phyloP scores from a whole-genome alignment of 2,329 filamentous ascomycete genomes.

The Acrodontium crateriforme region DNA sequence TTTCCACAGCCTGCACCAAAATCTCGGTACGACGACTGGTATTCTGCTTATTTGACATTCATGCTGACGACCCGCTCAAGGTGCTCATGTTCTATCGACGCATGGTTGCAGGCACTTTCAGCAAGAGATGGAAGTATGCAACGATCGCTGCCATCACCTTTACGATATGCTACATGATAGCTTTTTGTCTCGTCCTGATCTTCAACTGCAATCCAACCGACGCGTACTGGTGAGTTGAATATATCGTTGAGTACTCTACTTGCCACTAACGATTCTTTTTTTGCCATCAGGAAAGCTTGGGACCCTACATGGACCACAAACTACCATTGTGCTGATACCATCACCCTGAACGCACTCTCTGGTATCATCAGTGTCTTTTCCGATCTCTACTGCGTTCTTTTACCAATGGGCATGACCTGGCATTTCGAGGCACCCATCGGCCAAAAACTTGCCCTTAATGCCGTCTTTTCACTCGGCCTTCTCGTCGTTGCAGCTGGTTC shows the following conservation, averaged over 20 bases:
- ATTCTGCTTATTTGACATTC: slow-evolving; percentile 10
- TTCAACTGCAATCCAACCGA: slow-evolving; percentile 8
- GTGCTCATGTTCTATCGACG: slow-evolving; percentile 17
- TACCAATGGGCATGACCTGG: slow-evolving; percentile 27
- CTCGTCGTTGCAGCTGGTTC: slow-evolving; percentile 20
- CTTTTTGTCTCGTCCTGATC: slow-evolving; percentile 7
- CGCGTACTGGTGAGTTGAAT: slow-evolving; percentile 14
- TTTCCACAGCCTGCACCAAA: slow-evolving; percentile 3
- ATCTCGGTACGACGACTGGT: slow-evolving; percentile 4
- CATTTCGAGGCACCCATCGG: slow-evolving; percentile 20
- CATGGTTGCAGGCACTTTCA: slow-evolving; percentile 11
- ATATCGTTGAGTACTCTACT: too few species aligned
- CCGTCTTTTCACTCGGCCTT: slow-evolving; percentile 14
- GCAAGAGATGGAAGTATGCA: slow-evolving; percentile 6
- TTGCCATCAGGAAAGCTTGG: too few species aligned
- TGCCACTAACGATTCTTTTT: too few species aligned
- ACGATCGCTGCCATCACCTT: slow-evolving; percentile 7
- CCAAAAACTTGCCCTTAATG: slow-evolving; percentile 12
- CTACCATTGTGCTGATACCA: slow-evolving; percentile 17
- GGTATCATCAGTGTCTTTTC: slow-evolving; percentile 9
- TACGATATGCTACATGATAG: slow-evolving; percentile 5
- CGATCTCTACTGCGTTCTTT: slow-evolving; percentile 11
- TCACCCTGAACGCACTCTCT: slow-evolving; percentile 15
- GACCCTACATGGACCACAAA: slow-evolving; percentile 6
- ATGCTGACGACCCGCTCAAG: slow-evolving; percentile 8